Evolutionary conservation across 352 stramenopile genomes (phyloP).

Genomic region (Globisporangium orthogonon): DNA sequence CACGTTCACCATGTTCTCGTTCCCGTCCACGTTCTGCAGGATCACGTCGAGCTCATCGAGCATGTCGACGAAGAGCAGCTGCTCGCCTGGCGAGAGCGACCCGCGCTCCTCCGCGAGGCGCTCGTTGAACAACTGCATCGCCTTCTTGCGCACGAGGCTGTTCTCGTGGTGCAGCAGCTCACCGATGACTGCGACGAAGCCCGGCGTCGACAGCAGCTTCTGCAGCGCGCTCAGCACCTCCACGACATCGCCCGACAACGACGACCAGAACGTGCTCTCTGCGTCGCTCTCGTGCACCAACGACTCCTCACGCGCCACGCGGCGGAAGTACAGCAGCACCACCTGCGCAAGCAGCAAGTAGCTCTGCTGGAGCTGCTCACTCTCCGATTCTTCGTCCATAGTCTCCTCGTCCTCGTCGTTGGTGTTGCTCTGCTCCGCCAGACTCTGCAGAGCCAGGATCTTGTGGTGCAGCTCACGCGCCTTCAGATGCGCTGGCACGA

Average conservation of each 20-base stretch:
- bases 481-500: constrained; percentile 62
- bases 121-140: constrained; percentile 87
- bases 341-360: constrained; percentile 78
- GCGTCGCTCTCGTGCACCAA: constrained; percentile 29
- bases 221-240: constrained; percentile 76
- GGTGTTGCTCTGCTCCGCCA: constrained; percentile 15
- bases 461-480: constrained; percentile 63
- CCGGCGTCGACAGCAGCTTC: constrained; percentile 77
- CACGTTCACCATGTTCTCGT: constrained; percentile 69
- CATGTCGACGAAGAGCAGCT: constrained; percentile 86
- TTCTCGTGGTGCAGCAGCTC: constrained; percentile 85
- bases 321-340: constrained; percentile 78
- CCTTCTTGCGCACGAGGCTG: constrained; percentile 81
- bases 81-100: constrained; percentile 56
- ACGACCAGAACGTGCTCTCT: constrained; percentile 42
- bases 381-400: constrained; percentile 29
- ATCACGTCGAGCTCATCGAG: constrained; percentile 73
- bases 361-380: constrained; percentile 56
- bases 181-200: constrained; percentile 81
- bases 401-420: constrained; percentile 6
- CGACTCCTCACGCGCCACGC: constrained; percentile 63
- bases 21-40: constrained; percentile 48
- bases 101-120: constrained; percentile 63
- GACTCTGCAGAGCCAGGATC: constrained; percentile 41
- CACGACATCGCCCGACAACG: constrained; percentile 46